Evolutionary conservation across 1,284 basidiomycete species (phyloP), one percentile per base, ranked within the genome.

Genomic region (Austroboletus novae-zelandiae): DNA sequence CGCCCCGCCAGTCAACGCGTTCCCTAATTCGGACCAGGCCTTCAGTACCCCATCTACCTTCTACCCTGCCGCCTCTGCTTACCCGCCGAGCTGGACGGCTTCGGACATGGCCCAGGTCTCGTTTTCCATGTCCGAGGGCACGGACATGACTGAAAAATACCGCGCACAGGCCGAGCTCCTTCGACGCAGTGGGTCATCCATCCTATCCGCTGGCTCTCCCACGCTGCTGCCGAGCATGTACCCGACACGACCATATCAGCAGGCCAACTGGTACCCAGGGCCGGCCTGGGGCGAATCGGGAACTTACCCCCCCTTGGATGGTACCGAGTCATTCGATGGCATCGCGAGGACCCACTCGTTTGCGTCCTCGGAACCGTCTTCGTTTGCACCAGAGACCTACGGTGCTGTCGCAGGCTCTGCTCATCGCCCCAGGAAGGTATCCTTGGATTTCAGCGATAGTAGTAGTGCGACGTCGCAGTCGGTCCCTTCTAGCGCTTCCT

Each of bases 121-220:
- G 4, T 43, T 69, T 25, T 43, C 56, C 13, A 42, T 64, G 41
- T 14, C 53, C 9, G 49, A 57, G 5, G 65, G 69, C 41, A 42
- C 65, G 0, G 81, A 83, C 34, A 70, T 76, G 54, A 57, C 74
- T 30, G 70, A 70, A 5, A 77, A 79, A 49, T 82, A 79, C 60
- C 74, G 79, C 15, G 65, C 71, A 0, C 75, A 81, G 51, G 66
- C 73, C 1, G 78, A 81, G 40, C 53, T 76, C 17, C 65, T 75
- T 43, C 66, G 64, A 40, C 70, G 70, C 23, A 52, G 62, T 1
- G 69, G 67, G 40, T 62, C 41, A 34, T 43, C 61, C n/a, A 45
- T 49, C 1, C 37, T 61, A 11, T 36, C 57, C 14, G 48, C 20
- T 9, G 42, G 10, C 42, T 34, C 53, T 6, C 5, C 56, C 10